Base-by-base conservation (phyloP, 2,329 filamentous ascomycete genomes). In the Xylariaceae sp. region DNA sequence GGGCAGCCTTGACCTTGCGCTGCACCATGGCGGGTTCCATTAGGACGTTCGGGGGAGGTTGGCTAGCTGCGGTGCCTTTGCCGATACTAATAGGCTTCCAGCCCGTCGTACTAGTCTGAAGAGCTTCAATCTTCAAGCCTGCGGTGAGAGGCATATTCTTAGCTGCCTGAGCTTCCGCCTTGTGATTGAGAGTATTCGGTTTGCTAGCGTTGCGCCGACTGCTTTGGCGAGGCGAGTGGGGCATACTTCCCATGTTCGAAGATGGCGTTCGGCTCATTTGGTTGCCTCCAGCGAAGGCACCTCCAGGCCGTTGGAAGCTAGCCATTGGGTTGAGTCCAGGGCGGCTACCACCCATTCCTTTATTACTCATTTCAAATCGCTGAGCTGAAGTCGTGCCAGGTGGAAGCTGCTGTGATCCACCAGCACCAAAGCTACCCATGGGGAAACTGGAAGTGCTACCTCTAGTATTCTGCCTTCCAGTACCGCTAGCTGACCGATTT, bases 1-100 rank as follows among this genome's bases (percentile, higher is more conserved):
- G 82, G 60, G 91, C 91, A 63, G 92, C 90, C 87, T 99, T 99
- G 74, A 99, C 95, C 87, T 99, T 99, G 67, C 94, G 89, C 80
- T 99, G 95, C 56, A 99, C 95, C 81, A 95, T 87, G 68, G 94
- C 91, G 21, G 95, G 94, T 64, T 96, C 87, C 78, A 98, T 85
- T 68, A 91, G 83, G 7, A 1, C 3, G 11, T 79, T 73, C 62
- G 79, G 76, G 53, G 80, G 76, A 58, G 76, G 70, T 55, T 75
- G 72, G 33, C 75, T 73, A 39, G 76, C 61, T 34, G 79, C 74
- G 47, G 73, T 60, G 26, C 74, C 72, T 34, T 75, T 77, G 49
- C 78, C 82, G 48, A 96, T 61, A 68, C 89, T 95, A 51, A 81
- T 87, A 23, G 95, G 91, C 79, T 96, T 96, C 95, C 95, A 99